Conservation (phyloP, 1,284 basidiomycete genomes). For the Ceraceosorus bombacis region DNA sequence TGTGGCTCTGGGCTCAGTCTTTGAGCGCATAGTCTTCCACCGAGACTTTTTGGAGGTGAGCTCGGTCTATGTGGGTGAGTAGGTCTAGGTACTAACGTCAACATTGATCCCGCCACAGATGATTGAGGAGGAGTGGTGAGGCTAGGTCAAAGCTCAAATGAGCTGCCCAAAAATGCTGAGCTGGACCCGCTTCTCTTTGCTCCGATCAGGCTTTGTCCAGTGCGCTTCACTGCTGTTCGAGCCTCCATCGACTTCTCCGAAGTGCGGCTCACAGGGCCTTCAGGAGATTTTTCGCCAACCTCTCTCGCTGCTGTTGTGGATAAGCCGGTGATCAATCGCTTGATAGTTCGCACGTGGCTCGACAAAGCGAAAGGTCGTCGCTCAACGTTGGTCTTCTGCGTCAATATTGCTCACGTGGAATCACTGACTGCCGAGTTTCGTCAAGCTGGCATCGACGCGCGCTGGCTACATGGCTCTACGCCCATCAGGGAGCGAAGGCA, state of each 20-base stretch:
- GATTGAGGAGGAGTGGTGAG: slow-evolving; percentile 81
- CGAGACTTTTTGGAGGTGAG: slow-evolving; percentile 65
- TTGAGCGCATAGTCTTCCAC: slow-evolving; percentile 87
- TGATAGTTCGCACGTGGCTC: slow-evolving; percentile 43
- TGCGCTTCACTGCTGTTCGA: slow-evolving; percentile 43
- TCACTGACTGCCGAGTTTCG: slow-evolving; percentile 69
- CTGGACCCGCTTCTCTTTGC: background rate
- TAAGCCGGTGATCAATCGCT: slow-evolving; percentile 30
- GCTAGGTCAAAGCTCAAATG: background rate
- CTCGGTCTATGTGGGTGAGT: background rate
- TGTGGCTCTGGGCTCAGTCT: slow-evolving; percentile 76
- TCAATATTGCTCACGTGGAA: slow-evolving; percentile 74
- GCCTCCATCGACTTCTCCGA: slow-evolving; percentile 35
- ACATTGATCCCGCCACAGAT: slow-evolving; percentile 53
- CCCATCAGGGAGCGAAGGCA: slow-evolving; percentile 60
- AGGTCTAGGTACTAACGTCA: background rate
- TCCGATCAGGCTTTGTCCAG: slow-evolving; percentile 31
- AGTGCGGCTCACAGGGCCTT: slow-evolving; percentile 18
- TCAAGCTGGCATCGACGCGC: slow-evolving; percentile 72
- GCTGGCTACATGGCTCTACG: slow-evolving; percentile 66
- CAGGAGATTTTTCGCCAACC: slow-evolving; percentile 27
- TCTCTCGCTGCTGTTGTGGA: slow-evolving; percentile 40
- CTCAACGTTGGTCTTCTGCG: slow-evolving; percentile 85
- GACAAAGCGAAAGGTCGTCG: slow-evolving; percentile 53
- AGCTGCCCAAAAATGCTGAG: no score